phyloP scores from a whole-genome alignment of 345 rosid species.

The Bruguiera sexangula region DNA sequence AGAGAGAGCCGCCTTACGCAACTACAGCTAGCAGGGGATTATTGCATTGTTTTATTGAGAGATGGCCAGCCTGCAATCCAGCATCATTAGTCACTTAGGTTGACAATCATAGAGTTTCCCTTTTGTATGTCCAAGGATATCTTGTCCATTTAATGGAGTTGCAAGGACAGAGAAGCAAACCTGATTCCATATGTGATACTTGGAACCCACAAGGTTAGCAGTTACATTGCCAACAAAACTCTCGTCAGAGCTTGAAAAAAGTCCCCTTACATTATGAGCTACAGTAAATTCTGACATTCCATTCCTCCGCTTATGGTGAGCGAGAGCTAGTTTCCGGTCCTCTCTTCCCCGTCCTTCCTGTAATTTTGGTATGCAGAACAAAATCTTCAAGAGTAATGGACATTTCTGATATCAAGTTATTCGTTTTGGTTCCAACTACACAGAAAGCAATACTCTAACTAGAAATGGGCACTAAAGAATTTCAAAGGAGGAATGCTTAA shows the following conservation, averaged over 20 bases:
- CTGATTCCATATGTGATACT: constrained; percentile 84
- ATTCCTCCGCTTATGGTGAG: constrained; percentile 56
- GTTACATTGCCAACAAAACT: constrained; percentile 68
- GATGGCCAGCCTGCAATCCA: constrained; percentile 43
- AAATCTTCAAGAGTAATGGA: constrained; percentile 5
- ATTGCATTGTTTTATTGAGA: constrained; percentile 36
- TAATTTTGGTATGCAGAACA: constrained; percentile 18
- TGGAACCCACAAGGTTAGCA: constrained; percentile 84
- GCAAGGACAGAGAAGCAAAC: constrained; percentile 23
- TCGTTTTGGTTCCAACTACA: neutral
- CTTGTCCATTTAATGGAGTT: neutral
- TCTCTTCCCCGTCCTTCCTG: constrained; percentile 95
- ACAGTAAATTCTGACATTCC: constrained; percentile 66
- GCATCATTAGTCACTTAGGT: constrained; percentile 6
- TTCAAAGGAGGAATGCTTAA: no score
- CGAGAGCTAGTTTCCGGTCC: constrained; percentile 81
- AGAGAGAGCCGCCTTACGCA: constrained; percentile 43
- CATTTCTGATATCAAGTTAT: neutral
- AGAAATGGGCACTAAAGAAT: no score
- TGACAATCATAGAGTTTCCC: neutral
- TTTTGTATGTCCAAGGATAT: neutral
- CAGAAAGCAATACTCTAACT: neutral
- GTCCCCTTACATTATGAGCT: constrained; percentile 68
- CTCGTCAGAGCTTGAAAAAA: constrained; percentile 59
- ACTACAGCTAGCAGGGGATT: constrained; percentile 67